These are phyloP conservation scores for Dioscorea cayenensis DNA, from an alignment of 116 monocot species.

Conservation along the genomic window DNA sequence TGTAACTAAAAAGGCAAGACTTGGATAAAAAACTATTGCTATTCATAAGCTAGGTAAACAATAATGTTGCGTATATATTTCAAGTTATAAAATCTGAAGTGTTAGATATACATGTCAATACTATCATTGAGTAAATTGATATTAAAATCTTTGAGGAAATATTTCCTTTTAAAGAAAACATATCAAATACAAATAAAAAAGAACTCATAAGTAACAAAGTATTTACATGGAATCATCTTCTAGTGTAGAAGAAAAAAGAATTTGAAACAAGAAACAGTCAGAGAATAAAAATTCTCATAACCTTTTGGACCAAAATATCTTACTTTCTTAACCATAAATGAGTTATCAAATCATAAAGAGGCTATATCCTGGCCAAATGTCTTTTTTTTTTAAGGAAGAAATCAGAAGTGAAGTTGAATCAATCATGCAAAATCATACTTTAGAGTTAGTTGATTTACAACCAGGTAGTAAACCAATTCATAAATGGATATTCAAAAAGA, in stretches of 20 bases:
- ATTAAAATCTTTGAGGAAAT: not conserved
- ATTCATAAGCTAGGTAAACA: not conserved
- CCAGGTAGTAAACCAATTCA: not conserved
- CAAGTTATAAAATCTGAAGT: not conserved
- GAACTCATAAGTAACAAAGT: too few relatives aligned
- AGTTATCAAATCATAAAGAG: not conserved
- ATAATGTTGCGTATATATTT: not conserved
- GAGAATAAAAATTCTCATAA: not conserved
- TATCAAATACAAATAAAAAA: not conserved
- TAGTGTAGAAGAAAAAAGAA: not conserved
- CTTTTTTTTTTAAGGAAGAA: conserved; percentile 2
- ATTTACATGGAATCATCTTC: too few relatives aligned
- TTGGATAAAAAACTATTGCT: not conserved
- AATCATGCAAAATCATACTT: conserved; percentile 1
- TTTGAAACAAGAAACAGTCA: not conserved
- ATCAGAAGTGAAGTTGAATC: conserved; percentile 1
- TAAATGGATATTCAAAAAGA: conserved; percentile 1
- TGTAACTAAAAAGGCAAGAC: too few relatives aligned
- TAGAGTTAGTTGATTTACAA: not conserved
- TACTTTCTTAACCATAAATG: not conserved
- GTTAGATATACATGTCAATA: not conserved
- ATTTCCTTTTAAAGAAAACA: not conserved
- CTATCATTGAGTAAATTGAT: conserved; percentile 4
- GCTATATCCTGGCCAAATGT: not conserved
- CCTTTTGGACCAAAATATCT: not conserved